Base-by-base conservation (phyloP, 768 basidiomycete species). In the Trametes villosa region DNA sequence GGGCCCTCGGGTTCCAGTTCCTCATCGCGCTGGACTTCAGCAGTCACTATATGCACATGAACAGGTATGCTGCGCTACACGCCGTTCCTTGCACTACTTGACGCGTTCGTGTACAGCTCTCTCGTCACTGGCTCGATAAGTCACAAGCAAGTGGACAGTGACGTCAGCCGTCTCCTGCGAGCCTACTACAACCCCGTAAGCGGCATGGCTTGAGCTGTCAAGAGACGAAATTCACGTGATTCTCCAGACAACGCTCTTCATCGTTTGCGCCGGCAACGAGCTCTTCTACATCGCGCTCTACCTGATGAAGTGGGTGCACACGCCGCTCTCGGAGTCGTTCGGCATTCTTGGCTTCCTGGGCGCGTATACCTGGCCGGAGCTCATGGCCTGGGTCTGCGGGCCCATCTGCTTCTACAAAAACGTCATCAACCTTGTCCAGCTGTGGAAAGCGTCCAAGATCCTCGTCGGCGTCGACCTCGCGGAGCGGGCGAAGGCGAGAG, bases 21-120 rank as follows among this genome's bases (percentile, higher is more conserved):
- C 85, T 99, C 62, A 99, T 99, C 75, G 86, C 96, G 0, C 85
- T 99, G 58, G 97, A 99, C 74, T 99, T 99, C 73, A 89, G 91
- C 68, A 96, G 94, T 67, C 97, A 98, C 76, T 98, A 98, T 77
- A 98, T 98, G 86, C 97, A 98, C 75, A 99, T 98, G 97, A 97
- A 98, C 75, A 97, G 96, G 96, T 96, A 68, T 53, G 83, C 36
- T 5, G 3, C 27, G 12, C 12, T 22, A 15, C 55, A 49, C 24
- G 44, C 44, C 22, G 4, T 15, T 22, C 22, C 44, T 9, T 7
- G 22, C 22, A 7, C 13, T 9, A 7, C 5, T 40, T 64, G 59
- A 57, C 46, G 59, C 68, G 49, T 48, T 29, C n/a, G 45, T 18
- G 22, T 38, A 55, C 26, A 99, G 96, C 70, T 96, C 96, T 31